A percentile compares a stretch with the other conserved stretches of the same genome.
Evolutionary conservation across 805 yeast species (phyloP).

Genomic region (Ogataea pilisensis): DNA sequence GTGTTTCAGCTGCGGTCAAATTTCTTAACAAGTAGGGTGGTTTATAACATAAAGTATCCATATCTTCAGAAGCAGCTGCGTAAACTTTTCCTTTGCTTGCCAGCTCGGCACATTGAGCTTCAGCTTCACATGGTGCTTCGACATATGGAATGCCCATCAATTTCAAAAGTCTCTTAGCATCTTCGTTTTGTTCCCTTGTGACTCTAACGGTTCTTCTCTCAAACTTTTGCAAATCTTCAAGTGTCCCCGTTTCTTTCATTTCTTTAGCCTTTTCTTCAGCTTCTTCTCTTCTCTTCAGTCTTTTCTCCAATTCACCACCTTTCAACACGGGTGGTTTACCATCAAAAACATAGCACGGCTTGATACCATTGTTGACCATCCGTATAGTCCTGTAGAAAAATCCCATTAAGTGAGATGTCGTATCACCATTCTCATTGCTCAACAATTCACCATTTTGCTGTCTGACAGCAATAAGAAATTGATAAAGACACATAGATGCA

Average conservation of each 20-base stretch:
- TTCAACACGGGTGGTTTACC: constrained; percentile 96
- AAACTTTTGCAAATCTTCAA: constrained; percentile 67
- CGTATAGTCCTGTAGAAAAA: constrained; percentile 91
- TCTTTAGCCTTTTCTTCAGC: constrained; percentile 74
- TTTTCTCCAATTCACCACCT: constrained; percentile 87
- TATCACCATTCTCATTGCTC: constrained; percentile 84
- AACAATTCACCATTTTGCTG: constrained; percentile 96
- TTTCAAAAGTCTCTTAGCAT: constrained; percentile 74
- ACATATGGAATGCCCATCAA: constrained; percentile 96
- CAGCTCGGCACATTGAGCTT: constrained; percentile 94
- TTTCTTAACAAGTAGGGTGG: constrained; percentile 84
- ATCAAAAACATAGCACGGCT: constrained; percentile 95
- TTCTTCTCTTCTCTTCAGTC: constrained; percentile 75
- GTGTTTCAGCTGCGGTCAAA: constrained; percentile 88
- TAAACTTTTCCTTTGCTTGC: constrained; percentile 88
- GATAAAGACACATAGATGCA: constrained; percentile 96
- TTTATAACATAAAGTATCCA: constrained; percentile 94
- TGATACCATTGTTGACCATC: constrained; percentile 87
- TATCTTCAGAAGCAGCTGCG: constrained; percentile 98
- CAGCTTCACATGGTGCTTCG: constrained; percentile 97
- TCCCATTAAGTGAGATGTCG: constrained; percentile 92
- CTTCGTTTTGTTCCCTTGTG: constrained; percentile 87
- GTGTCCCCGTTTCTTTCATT: constrained; percentile 74
- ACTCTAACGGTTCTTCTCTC: constrained; percentile 90
- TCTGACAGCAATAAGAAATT: constrained; percentile 92